Evolutionary conservation across 2,329 filamentous ascomycete genomes (phyloP), one percentile per base, ranked within the genome.

Genomic region (Xylaria sp.): DNA sequence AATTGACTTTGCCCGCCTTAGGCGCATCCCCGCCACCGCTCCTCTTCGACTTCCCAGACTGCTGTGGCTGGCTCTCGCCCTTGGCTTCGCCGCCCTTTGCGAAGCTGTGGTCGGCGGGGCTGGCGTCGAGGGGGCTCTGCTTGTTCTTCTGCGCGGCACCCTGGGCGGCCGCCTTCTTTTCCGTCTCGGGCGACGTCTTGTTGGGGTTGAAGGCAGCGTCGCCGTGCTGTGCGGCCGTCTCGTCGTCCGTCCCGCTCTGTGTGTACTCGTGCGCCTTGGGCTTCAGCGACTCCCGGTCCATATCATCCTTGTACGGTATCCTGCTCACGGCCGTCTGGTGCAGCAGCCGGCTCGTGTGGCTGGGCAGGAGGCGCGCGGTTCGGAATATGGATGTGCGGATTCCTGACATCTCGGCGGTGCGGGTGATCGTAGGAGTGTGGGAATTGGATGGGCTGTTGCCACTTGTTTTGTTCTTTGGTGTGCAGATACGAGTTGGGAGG

Each of bases 201-300:
- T 84, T 80, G 0, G 89, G 88, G 77, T 93, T 86, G 79, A 92
- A 97, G 0, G 93, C 90, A 0, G 89, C 86, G 49, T 89, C 84
- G 3, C 82, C 78, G 36, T 85, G 82, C 0, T 86, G 84, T 0
- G 89, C 85, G 0, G 89, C 85, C 13, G 82, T 81, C 51, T 87
- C 84, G 54, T 89, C 83, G 73, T 91, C 92, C 0, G 87, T 88
- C 3, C 88, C 91, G 59, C 88, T 89, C 76, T 90, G 88, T 66
- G 88, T 88, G 80, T 90, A 88, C 77, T 97, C 92, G 63, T 86
- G 88, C 2, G 86, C 80, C 40, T 87, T 84, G 0, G 91, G 89
- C 67, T 91, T 87, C 40, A 97, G 84, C 2, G 85, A 84, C 71
- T 90, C 85, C 60, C 88, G 86, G 76, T 90, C 85, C 72, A 86